Evolutionary conservation across 2,329 filamentous ascomycete genomes (phyloP), one percentile per base, ranked within the genome.

Genomic region (Madurella mycetomatis): DNA sequence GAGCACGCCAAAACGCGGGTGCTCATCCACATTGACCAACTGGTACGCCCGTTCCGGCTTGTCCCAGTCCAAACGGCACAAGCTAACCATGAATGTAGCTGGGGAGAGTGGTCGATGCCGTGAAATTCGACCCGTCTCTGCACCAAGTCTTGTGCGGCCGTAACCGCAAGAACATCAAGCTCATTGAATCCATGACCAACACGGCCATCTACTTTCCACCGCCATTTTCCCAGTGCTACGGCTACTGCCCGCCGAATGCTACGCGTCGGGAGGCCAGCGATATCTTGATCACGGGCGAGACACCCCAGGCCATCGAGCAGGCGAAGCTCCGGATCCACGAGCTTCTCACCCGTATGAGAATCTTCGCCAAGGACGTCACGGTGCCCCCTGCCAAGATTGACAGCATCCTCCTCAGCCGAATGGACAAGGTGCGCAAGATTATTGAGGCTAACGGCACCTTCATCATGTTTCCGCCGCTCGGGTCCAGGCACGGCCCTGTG

Each of bases 171-270:
- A 96, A 96, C 70, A 96, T 99, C 76, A 97, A 97, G 76, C 77
- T 94, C 65, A 96, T 99, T 66, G 94, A 99, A 72, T 95, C 94
- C 13, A 85, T 88, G 30, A 97, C 94, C 13, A 90, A 92, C 65
- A 97, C 94, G 9, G 92, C 94, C 60, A 97, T 99, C 65, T 99
- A 99, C 74, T 97, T 99, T 68, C 94, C 94, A 30, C 91, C 92
- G 8, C 88, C 92, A 1, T 97, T 97, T 69, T 92, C 92, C 13
- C 85, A 87, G 55, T 86, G 96, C 60, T 96, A 94, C 67, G 88
- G 90, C 56, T 99, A 96, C 70, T 89, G 86, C 50, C 92, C 92
- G 1, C 84, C 84, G 8, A 90, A 88, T 61, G 91, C 91, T 17
- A 84, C 84, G 53, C 84, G 89, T 55, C 85, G 94, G 62, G 89